phyloP scores from a whole-genome alignment of 2,329 filamentous ascomycete genomes.

The Fusarium sp. region DNA sequence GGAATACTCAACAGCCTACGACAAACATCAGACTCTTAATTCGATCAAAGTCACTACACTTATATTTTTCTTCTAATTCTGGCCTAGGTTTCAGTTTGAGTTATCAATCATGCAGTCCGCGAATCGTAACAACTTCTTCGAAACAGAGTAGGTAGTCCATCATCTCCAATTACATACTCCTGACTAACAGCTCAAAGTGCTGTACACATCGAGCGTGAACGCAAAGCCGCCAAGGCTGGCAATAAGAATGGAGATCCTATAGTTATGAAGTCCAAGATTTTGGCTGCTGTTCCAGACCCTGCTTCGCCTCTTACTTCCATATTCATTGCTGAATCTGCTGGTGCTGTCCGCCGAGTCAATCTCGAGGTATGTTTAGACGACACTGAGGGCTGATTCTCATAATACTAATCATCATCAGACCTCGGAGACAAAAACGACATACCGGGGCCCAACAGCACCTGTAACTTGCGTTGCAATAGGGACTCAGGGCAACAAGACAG shows the following conservation, averaged over 20 bases:
- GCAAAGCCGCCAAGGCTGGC: constrained; percentile 76
- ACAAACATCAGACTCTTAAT: neutral
- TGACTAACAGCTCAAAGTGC: constrained; percentile 56
- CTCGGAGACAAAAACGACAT: constrained; percentile 59
- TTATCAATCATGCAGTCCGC: constrained; percentile 73
- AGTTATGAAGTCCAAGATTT: constrained; percentile 84
- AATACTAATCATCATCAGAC: constrained; percentile 45
- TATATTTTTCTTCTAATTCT: no score
- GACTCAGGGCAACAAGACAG: constrained; percentile 64
- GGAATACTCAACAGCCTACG: neutral
- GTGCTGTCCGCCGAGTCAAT: constrained; percentile 78
- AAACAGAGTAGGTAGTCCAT: constrained; percentile 79
- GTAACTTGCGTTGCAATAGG: constrained; percentile 81
- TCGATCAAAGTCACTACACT: neutral
- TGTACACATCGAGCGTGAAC: constrained; percentile 61
- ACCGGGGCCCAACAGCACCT: constrained; percentile 82
- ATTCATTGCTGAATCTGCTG: constrained; percentile 90
- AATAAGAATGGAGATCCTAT: constrained; percentile 90
- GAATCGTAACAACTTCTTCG: constrained; percentile 88
- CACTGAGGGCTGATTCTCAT: neutral
- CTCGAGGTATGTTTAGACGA: constrained; percentile 71
- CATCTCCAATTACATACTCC: neutral
- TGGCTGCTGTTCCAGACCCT: constrained; percentile 79
- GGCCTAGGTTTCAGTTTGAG: neutral
- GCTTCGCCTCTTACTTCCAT: constrained; percentile 68